Evolutionary conservation across 1,284 basidiomycete species (phyloP), one percentile per base, ranked within the genome.

Genomic region (Ustilago esculenta): DNA sequence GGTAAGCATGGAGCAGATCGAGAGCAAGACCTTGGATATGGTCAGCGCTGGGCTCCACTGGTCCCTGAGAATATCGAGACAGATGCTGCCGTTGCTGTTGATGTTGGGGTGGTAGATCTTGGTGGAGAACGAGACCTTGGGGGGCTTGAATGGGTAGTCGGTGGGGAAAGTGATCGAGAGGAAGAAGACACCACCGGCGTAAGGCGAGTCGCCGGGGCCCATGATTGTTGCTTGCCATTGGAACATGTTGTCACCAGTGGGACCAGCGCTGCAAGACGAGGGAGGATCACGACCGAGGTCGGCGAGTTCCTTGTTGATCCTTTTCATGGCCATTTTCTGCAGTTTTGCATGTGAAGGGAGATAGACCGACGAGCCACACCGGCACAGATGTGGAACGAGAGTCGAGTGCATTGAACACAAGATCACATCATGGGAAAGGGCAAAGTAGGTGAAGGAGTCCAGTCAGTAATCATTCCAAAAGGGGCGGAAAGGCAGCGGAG

Each of bases 61-160:
- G 84, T 97, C 94, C 85, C 92, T 88, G 83, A 97, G 85, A 82
- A 97, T 97, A 84, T 97, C 96, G 77, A 99, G 86, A 84, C 96
- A 99, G 85, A 99, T 98, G 75, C 92, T 94, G 44, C 96, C 96
- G 80, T 96, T 94, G 72, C 91, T 90, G 83, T 96, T 96, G 91
- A 96, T 94, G 86, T 95, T 95, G 44, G 92, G 92, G 84, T 95
- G 93, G 83, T 93, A 94, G 82, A 86, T 86, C 82, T 87, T 97
- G 82, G 95, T 98, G 77, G 92, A 94, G 85, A 99, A 98, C 85
- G 90, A 91, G 84, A 98, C 93, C 88, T 98, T 98, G 83, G 96
- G 96, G 35, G 96, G 95, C 86, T 81, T 81, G 78, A 81, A 81
- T 29, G 79, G 80, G 69, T 81, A 80, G 73, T 80, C 79, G 65